phyloP scores from a whole-genome alignment of 2,329 filamentous ascomycete species.

The Paraconiothyrium sp. region DNA sequence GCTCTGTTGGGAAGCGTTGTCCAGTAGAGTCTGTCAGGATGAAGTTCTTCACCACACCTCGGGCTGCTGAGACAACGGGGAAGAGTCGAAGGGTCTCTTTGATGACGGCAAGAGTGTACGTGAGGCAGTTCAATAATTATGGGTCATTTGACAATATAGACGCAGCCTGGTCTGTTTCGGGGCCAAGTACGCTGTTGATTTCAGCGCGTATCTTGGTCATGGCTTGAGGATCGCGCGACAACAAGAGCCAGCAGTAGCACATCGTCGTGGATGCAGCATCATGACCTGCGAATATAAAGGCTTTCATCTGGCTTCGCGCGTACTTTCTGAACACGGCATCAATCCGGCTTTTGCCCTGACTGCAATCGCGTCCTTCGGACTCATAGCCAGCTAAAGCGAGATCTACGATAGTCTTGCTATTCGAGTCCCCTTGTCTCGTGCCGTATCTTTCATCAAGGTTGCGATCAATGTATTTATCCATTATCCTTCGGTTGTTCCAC shows the following conservation, averaged over 20 bases:
- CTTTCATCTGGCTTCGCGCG: conserved; percentile 36
- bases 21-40: conserved; percentile 20
- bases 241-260: conserved; percentile 32
- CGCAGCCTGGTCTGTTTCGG: conserved; percentile 19
- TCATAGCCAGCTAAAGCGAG: conserved; percentile 15
- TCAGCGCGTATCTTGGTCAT: conserved; percentile 38
- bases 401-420: conserved; percentile 18
- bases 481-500: conserved; percentile 23
- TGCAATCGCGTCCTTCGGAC: not conserved
- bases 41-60: conserved; percentile 14
- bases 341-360: not conserved
- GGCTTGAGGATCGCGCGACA: conserved; percentile 33
- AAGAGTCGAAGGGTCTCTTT: conserved; percentile 48
- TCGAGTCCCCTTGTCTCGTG: not conserved
- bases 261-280: conserved; percentile 41
- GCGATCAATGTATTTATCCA: conserved; percentile 21
- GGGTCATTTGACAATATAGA: conserved; percentile 22
- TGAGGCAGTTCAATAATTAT: conserved; percentile 34
- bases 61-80: conserved; percentile 41
- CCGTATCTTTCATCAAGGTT: conserved; percentile 16
- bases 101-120: conserved; percentile 44
- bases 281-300: conserved; percentile 46
- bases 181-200: conserved; percentile 40
- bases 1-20: conserved; percentile 22
- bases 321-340: conserved; percentile 29